Percentiles rank a stretch among this genome's conserved stretches.
Conservation (phyloP, 139 green algal species). For the Nannochloris sp. region DNA sequence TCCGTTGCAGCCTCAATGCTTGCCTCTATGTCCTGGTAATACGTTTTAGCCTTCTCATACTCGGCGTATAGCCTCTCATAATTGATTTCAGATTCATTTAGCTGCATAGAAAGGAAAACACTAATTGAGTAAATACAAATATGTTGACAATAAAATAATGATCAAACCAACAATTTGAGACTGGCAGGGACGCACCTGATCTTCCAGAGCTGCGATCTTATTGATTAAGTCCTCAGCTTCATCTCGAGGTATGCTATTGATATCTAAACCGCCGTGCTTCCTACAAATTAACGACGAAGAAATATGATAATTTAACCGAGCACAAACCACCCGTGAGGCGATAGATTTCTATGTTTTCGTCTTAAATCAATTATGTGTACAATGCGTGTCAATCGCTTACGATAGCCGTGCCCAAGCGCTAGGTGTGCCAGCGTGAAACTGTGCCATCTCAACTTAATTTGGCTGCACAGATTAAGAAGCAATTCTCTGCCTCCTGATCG, state of each 20-base stretch:
- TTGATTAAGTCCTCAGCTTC: conserved; percentile 16
- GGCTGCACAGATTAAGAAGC: no score
- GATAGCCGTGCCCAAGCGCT: conserved; percentile 11
- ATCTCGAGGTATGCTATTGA: conserved; percentile 9
- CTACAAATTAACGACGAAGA: background rate
- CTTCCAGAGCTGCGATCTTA: conserved; percentile 9
- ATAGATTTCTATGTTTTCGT: no score
- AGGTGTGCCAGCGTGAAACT: no score
- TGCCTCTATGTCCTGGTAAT: conserved; percentile 11
- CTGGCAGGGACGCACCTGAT: conserved; percentile 6
- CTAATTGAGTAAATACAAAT: background rate
- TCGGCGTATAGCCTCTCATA: conserved; percentile 22
- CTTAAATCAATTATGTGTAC: background rate
- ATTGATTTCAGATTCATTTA: conserved; percentile 13
- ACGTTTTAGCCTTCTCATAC: conserved; percentile 12
- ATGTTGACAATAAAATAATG: background rate
- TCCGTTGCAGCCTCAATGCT: background rate
- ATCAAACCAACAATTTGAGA: no score
- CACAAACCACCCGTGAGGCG: no score
- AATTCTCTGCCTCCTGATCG: no score
- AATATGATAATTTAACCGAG: background rate
- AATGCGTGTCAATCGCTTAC: conserved; percentile 1
- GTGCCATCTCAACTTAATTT: no score
- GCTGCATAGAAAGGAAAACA: background rate
- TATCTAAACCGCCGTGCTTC: conserved; percentile 15